phyloP scores from a whole-genome alignment of 1,284 basidiomycete genomes.

The Heterobasidion parviporum region DNA sequence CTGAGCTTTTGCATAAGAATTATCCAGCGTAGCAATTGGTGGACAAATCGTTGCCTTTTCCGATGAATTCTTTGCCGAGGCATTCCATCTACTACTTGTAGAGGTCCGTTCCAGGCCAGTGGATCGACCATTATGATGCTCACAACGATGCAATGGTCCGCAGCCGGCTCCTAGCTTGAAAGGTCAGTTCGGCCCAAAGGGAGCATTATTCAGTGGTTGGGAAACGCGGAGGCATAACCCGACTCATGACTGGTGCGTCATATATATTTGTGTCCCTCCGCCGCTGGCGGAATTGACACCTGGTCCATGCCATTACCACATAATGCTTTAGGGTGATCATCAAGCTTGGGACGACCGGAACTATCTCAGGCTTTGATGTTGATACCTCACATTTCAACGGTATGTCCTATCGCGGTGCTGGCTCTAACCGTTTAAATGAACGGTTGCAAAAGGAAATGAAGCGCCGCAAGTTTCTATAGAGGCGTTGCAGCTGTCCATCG shows the following conservation, averaged over 20 bases:
- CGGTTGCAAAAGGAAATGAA: conserved; percentile 68
- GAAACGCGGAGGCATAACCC: conserved; percentile 89
- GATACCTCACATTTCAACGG: conserved; percentile 97
- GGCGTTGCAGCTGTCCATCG: conserved; percentile 42
- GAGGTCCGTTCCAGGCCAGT: conserved; percentile 40
- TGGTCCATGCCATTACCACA: neutral
- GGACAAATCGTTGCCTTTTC: conserved; percentile 72
- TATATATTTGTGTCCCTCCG: neutral
- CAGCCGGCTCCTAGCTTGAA: conserved; percentile 79
- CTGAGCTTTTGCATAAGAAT: conserved; percentile 43
- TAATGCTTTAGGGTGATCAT: conserved; percentile 73
- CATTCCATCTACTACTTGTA: conserved; percentile 76
- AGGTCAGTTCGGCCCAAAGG: conserved; percentile 94
- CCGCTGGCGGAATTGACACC: neutral
- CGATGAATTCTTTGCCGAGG: conserved; percentile 95
- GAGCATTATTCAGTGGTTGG: conserved; percentile 94
- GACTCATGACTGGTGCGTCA: conserved; percentile 76
- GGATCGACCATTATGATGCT: neutral
- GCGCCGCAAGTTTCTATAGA: conserved; percentile 76
- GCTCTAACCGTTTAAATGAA: neutral
- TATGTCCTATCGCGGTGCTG: conserved; percentile 16
- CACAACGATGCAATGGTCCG: neutral
- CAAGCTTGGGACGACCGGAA: conserved; percentile 76
- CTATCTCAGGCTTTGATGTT: conserved; percentile 83
- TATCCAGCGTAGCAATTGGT: conserved; percentile 84